These are phyloP conservation scores for Withania somnifera DNA, from an alignment of 305 asterid genomes.

Conservation along the genomic window DNA sequence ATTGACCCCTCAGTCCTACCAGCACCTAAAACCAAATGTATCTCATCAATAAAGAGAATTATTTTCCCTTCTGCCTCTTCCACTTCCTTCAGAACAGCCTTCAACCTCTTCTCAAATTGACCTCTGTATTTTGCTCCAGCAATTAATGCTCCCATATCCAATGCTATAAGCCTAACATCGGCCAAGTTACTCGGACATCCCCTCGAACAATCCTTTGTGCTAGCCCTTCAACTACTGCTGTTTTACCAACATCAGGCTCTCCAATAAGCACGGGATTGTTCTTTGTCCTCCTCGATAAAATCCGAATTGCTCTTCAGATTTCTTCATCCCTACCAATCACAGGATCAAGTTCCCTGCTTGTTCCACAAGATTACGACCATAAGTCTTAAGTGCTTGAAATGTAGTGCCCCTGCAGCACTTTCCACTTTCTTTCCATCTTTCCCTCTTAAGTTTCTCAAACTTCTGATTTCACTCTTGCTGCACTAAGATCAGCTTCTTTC, in stretches of 20 bases:
- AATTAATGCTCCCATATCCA: conserved; percentile 86
- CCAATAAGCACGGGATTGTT: conserved; percentile 85
- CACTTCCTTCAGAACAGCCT: conserved; percentile 74
- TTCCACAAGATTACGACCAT: conserved; percentile 91
- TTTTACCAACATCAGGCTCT: conserved; percentile 88
- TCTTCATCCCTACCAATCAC: conserved; percentile 88
- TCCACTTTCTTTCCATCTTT: conserved; percentile 67
- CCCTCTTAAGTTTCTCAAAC: conserved; percentile 72
- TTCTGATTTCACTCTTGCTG: conserved; percentile 48
- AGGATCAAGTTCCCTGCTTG: conserved; percentile 82
- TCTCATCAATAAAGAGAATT: conserved; percentile 66
- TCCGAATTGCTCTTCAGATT: conserved; percentile 63
- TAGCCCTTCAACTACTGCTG: conserved; percentile 79
- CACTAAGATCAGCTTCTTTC: conserved; percentile 54
- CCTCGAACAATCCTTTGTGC: conserved; percentile 80
- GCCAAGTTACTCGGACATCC: conserved; percentile 40
- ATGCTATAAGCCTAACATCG: conserved; percentile 65
- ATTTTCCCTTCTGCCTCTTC: conserved; percentile 88
- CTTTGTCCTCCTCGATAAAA: conserved; percentile 77
- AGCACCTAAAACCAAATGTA: conserved; percentile 77
- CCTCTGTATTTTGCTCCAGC: conserved; percentile 86
- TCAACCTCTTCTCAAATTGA: conserved; percentile 77
- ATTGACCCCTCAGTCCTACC: conserved; percentile 83
- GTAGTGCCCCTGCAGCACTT: conserved; percentile 70
- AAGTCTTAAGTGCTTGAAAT: conserved; percentile 69